phyloP scores from a whole-genome alignment of 176 grass and related monocot species.

The Zea mays region DNA sequence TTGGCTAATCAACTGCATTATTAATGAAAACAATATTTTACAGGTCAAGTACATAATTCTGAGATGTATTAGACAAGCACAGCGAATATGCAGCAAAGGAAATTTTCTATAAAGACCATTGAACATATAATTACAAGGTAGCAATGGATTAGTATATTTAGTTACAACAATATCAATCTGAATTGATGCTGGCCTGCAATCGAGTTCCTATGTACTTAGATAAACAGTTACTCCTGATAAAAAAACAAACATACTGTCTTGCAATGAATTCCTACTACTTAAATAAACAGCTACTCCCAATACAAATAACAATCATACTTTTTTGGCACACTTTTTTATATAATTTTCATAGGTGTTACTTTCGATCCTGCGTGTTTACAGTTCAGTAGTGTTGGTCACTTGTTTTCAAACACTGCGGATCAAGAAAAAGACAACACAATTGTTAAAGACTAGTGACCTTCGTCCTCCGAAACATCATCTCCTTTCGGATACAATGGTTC shows the following conservation, averaged over 20 bases:
- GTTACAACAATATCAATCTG: background rate
- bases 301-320: background rate
- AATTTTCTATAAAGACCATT: no score
- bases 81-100: constrained; percentile 14
- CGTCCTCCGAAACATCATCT: no score
- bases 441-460: no score
- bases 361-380: background rate
- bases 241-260: no score
- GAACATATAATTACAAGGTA: constrained; percentile 5
- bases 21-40: no score
- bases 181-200: background rate
- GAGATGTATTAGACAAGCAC: constrained; percentile 1
- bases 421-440: no score
- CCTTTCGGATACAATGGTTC: no score
- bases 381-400: no score
- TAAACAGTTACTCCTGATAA: background rate
- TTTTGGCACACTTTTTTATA: background rate
- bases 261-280: no score
- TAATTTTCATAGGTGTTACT: background rate
- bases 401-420: no score
- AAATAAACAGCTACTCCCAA: no score
- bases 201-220: background rate
- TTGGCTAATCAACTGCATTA: constrained; percentile 66
- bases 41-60: constrained; percentile 4
- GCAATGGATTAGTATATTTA: no score